phyloP scores from a whole-genome alignment of 2,329 filamentous ascomycete species.

The Colletotrichum eremochloae region DNA sequence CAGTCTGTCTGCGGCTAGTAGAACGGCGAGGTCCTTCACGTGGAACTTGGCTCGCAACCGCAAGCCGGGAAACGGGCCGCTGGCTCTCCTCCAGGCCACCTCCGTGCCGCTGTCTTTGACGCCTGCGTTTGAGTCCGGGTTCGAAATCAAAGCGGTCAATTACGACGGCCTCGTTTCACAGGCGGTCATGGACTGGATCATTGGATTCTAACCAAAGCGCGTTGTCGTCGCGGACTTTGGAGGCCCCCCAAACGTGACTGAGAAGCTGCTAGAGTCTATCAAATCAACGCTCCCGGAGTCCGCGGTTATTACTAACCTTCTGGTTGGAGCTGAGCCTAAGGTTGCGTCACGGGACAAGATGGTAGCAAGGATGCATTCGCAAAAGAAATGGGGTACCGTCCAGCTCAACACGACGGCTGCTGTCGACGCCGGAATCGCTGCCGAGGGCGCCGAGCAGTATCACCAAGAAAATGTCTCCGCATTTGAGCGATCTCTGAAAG shows the following conservation, averaged over 20 bases:
- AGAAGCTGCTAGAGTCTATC: constrained; percentile 25
- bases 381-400: constrained; percentile 11
- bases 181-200: constrained; percentile 40
- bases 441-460: constrained; percentile 23
- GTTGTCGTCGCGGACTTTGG: constrained; percentile 45
- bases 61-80: constrained; percentile 37
- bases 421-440: constrained; percentile 27
- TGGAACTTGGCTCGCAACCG: constrained; percentile 46
- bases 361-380: neutral
- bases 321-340: constrained; percentile 25
- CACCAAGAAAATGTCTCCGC: neutral
- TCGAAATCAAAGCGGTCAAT: constrained; percentile 31
- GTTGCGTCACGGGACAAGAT: constrained; percentile 1
- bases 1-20: constrained; percentile 49
- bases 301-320: constrained; percentile 3
- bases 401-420: constrained; percentile 40
- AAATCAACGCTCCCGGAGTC: neutral
- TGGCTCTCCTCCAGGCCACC: constrained; percentile 48
- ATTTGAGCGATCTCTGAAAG: constrained; percentile 25
- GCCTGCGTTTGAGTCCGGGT: neutral
- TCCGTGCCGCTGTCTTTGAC: constrained; percentile 40
- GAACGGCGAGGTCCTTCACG: constrained; percentile 48
- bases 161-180: constrained; percentile 34
- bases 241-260: constrained; percentile 21
- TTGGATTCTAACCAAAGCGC: constrained; percentile 26